phyloP scores from a whole-genome alignment of 2,329 filamentous ascomycete species.

The Xylariaceae sp. region DNA sequence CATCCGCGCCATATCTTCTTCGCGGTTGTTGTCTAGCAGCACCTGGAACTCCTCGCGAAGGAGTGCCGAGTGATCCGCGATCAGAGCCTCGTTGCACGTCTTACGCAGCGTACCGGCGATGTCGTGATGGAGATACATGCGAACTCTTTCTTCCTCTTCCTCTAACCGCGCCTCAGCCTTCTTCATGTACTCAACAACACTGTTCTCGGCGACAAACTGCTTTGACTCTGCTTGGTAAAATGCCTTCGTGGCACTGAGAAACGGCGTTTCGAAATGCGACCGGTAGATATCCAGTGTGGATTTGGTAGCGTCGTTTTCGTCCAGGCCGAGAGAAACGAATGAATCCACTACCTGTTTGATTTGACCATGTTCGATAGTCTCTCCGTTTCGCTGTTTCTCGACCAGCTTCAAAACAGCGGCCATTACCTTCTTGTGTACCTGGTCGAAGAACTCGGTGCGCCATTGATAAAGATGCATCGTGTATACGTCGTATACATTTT shows the following conservation, averaged over 20 bases:
- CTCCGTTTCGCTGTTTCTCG: slow-evolving; percentile 93
- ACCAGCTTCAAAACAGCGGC: slow-evolving; percentile 88
- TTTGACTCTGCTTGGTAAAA: slow-evolving; percentile 94
- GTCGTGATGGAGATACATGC: slow-evolving; percentile 85
- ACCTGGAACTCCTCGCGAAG: slow-evolving; percentile 94
- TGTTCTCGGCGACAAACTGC: slow-evolving; percentile 93
- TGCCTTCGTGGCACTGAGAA: slow-evolving; percentile 72
- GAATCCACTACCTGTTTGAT: slow-evolving; percentile 97
- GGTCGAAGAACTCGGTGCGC: slow-evolving; percentile 84
- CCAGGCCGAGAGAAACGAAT: slow-evolving; percentile 89
- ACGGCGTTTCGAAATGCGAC: slow-evolving; percentile 86
- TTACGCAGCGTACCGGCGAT: slow-evolving; percentile 81
- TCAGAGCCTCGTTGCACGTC: slow-evolving; percentile 81
- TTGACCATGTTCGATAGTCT: slow-evolving; percentile 94
- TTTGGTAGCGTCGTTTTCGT: slow-evolving; percentile 88
- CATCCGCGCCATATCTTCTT: slow-evolving; percentile 95
- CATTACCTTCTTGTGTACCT: slow-evolving; percentile 87
- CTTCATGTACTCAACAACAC: slow-evolving; percentile 99
- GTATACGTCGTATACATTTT: slow-evolving; percentile 97
- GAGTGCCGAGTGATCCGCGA: slow-evolving; percentile 79
- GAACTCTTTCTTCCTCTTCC: slow-evolving; percentile 91
- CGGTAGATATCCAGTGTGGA: slow-evolving; percentile 94
- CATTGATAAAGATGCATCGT: slow-evolving; percentile 93
- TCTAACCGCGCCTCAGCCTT: slow-evolving; percentile 86
- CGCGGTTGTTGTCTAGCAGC: slow-evolving; percentile 86